Conservation (phyloP, 306 rosid species). For the Glycyrrhiza uralensis region DNA sequence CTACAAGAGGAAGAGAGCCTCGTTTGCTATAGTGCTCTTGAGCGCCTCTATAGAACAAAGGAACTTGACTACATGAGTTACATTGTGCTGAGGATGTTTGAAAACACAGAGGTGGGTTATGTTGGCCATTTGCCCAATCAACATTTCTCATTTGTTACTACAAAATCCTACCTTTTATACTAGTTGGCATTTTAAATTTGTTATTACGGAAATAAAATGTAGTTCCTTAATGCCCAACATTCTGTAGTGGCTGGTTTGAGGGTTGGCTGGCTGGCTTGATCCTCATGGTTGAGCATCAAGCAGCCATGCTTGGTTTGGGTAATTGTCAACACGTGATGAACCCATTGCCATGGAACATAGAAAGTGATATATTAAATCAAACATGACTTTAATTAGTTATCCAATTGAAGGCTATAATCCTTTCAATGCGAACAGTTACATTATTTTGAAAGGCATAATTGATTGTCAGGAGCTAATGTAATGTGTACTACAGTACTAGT, state of each 20-base stretch:
- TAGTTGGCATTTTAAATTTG: not conserved
- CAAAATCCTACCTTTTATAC: not conserved
- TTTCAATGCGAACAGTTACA: not conserved
- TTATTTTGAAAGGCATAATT: not conserved
- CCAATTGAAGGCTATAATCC: not conserved
- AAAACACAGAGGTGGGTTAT: constrained; percentile 75
- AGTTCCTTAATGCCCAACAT: not conserved
- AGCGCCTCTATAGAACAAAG: constrained; percentile 74
- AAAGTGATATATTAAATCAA: not conserved
- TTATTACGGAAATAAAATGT: not conserved
- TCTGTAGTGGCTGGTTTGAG: no score
- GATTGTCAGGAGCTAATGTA: not conserved
- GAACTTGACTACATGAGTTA: constrained; percentile 99
- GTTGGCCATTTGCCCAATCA: not conserved
- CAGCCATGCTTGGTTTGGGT: no score
- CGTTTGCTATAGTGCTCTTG: constrained; percentile 63
- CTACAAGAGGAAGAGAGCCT: constrained; percentile 90
- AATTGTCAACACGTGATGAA: no score
- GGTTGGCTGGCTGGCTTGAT: no score
- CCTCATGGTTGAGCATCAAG: no score
- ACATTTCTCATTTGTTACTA: not conserved
- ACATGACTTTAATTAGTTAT: not conserved
- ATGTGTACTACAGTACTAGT: not conserved
- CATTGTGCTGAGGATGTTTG: constrained; percentile 90
- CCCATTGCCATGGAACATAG: not conserved